These are phyloP conservation scores for Hebeloma cylindrosporum DNA, from an alignment of 768 basidiomycete species.

Conservation along the genomic window DNA sequence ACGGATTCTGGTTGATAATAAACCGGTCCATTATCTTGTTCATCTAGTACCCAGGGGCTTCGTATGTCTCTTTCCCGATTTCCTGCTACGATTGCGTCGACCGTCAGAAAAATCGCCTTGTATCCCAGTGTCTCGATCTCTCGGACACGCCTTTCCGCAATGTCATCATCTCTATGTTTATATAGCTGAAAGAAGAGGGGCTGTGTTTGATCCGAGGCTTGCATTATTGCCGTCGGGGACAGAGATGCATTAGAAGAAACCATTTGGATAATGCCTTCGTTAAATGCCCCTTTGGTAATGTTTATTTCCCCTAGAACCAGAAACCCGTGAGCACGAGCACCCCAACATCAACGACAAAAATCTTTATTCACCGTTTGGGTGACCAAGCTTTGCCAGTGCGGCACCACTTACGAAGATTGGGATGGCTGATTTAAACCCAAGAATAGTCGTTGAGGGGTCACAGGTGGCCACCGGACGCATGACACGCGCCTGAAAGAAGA, in stretches of 20 bases:
- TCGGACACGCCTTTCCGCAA: constrained; percentile 67
- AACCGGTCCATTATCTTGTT: constrained; percentile 44
- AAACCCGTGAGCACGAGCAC: constrained; percentile 1
- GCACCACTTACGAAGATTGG: constrained; percentile 86
- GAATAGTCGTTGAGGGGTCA: constrained; percentile 70
- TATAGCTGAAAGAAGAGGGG: constrained; percentile 84
- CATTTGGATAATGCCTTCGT: constrained; percentile 79
- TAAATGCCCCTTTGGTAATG: constrained; percentile 68
- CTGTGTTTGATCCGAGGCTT: constrained; percentile 54
- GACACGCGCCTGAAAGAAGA: constrained; percentile 86
- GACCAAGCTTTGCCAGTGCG: constrained; percentile 82
- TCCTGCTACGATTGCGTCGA: constrained; percentile 82
- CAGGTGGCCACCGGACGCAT: constrained; percentile 64
- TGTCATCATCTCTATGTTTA: constrained; percentile 67
- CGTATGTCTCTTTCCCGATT: constrained; percentile 78
- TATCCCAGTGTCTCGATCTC: constrained; percentile 75
- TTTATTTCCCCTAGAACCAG: constrained; percentile 86
- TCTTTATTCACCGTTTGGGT: constrained; percentile 59
- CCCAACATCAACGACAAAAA: background rate
- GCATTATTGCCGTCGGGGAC: constrained; percentile 62
- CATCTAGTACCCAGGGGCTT: constrained; percentile 58
- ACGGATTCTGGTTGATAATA: constrained; percentile 29
- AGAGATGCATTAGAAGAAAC: constrained; percentile 77
- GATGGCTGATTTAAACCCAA: constrained; percentile 68
- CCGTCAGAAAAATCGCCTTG: constrained; percentile 89